These are phyloP conservation scores for Kodamaea kaohsiungensis DNA, from an alignment of 805 yeast species.

Conservation along the genomic window DNA sequence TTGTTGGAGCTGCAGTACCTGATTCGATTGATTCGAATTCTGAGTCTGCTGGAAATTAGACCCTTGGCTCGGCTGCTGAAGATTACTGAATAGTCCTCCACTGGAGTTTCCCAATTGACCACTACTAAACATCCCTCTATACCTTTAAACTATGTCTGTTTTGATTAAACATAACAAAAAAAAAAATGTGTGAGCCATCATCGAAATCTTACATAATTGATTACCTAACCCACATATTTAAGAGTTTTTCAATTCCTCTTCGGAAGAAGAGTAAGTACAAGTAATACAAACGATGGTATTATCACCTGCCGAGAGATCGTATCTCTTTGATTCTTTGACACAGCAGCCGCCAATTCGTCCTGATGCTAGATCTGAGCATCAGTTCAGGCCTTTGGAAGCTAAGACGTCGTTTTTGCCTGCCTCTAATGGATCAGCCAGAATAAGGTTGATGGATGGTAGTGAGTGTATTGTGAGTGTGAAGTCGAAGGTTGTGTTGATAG, in stretches of 20 bases:
- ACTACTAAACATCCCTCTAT: not conserved
- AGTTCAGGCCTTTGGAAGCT: slow-evolving; percentile 86
- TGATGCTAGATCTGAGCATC: slow-evolving; percentile 74
- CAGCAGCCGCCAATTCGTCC: slow-evolving; percentile 70
- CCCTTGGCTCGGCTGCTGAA: not conserved
- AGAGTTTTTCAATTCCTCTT: slow-evolving; percentile 1
- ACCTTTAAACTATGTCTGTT: not conserved
- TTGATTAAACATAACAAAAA: not conserved
- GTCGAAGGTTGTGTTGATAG: slow-evolving; percentile 64
- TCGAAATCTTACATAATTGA: not conserved
- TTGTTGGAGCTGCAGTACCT: slow-evolving; percentile 2
- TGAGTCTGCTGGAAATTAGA: not conserved
- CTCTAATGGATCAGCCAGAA: slow-evolving; percentile 90
- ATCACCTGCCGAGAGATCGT: slow-evolving; percentile 76
- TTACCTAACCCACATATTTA: not conserved
- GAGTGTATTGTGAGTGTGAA: slow-evolving; percentile 93
- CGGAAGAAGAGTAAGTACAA: not conserved
- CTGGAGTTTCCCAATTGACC: slow-evolving; percentile 1
- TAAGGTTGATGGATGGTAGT: slow-evolving; percentile 83
- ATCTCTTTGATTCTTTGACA: slow-evolving; percentile 69
- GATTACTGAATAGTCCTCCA: not conserved
- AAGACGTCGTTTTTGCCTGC: slow-evolving; percentile 77
- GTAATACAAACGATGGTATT: slow-evolving; percentile 49
- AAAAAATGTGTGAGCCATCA: not conserved
- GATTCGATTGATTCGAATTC: not conserved